Evolutionary conservation across 2,329 filamentous ascomycete genomes (phyloP), one percentile per base, ranked within the genome.

Genomic region (Scleromitrula shiraiana): DNA sequence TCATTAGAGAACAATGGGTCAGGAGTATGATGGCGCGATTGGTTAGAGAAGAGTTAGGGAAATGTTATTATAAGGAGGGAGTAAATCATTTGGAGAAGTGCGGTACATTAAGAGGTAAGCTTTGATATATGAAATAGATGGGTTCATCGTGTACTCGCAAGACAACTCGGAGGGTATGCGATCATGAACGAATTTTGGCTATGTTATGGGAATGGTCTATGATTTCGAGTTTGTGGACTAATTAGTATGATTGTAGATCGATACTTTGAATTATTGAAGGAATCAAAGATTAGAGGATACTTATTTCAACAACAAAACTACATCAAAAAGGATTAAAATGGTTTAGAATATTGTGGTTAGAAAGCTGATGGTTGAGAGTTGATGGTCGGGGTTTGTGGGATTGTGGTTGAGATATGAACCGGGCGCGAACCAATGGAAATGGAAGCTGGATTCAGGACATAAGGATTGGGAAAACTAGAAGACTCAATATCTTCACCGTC

Each of bases 41-140:
- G 54, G 85, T 93, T 47, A 74, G 85, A 55, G 84, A 91, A 66
- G 87, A 93, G 73, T 73, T 93, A 71, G 77, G 82, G 68, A 91
- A 88, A 72, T 93, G 87, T 74, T 93, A 93, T 70, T 80, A 81
- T 68, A 76, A 80, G 58, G 85, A 93, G 70, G 88, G 87, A 49
- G 85, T 90, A 57, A 93, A 93, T 68, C 87, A 93, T 67, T 69
- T 93, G 66, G 87, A 91, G 76, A 93, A 91, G 71, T 93, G 87
- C 68, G 86, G 85, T 56, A 73, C 77, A 61, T 67, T 91, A 68
- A 76, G 87, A 84, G 86, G 87, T 93, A 67, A 75, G 83, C 40
- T 51, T 27, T 39, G 17, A 22, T 15, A 26, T 26, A 8, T 15
- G 3, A n/a, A n/a, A n/a, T n/a, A n/a, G n/a, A n/a, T n/a, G n/a